A percentile compares a stretch with the other conserved stretches of the same genome.
Conservation (phyloP, 345 rosid genomes). For the Hirschfeldia incana region DNA sequence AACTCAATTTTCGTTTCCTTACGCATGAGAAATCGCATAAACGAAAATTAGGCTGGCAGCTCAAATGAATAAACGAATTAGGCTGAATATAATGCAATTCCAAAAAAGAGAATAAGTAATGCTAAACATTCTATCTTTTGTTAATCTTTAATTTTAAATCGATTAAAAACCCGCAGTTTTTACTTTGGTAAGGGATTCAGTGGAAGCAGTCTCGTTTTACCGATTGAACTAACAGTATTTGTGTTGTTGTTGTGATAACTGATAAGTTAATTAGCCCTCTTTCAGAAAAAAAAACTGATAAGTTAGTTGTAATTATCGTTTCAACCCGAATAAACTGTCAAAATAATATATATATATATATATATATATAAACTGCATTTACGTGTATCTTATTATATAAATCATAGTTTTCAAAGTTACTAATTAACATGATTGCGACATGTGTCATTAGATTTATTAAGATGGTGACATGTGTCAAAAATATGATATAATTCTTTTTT, state of each 20-base stretch:
- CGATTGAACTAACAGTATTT: not conserved
- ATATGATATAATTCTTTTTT: too few species aligned
- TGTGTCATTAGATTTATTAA: too few species aligned
- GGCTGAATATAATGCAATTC: not conserved
- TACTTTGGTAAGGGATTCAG: too few species aligned
- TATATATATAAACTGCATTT: too few species aligned
- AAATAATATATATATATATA: too few species aligned
- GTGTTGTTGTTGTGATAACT: not conserved
- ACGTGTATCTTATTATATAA: too few species aligned
- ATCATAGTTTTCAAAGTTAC: too few species aligned
- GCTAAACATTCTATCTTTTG: not conserved
- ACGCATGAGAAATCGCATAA: constrained; percentile 8
- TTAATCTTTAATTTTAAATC: not conserved
- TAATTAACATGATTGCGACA: too few species aligned
- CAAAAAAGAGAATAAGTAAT: not conserved
- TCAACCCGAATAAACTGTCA: not conserved
- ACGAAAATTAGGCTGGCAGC: constrained; percentile 35
- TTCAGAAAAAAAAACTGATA: too few species aligned
- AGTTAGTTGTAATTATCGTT: not conserved
- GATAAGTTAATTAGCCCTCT: too few species aligned
- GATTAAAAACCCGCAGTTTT: not conserved
- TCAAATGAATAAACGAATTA: not conserved
- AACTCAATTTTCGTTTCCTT: not conserved
- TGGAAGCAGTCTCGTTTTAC: too few species aligned
- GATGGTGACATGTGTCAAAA: too few species aligned